A percentile compares a stretch with the other conserved stretches of the same genome.
These are phyloP conservation scores for Exophiala alcalophila DNA, from an alignment of 2,329 filamentous ascomycete genomes.

Conservation along the genomic window DNA sequence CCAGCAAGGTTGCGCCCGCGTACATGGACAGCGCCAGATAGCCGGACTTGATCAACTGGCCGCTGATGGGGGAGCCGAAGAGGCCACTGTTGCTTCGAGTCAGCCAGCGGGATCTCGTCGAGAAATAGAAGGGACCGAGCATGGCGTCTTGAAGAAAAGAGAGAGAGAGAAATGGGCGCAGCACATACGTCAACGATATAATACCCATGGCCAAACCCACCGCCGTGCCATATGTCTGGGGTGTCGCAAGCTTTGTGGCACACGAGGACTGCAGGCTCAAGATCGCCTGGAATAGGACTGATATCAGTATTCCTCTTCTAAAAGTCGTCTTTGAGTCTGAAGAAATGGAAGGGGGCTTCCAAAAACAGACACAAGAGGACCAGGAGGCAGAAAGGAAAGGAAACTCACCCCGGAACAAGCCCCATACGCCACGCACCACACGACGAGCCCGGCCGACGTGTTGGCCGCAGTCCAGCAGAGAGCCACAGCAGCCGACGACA, in stretches of 20 bases:
- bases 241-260: slow-evolving; percentile 42
- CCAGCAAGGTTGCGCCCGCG: slow-evolving; percentile 1
- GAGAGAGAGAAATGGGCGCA: not conserved
- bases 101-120: too few relatives aligned
- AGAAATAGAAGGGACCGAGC: not conserved
- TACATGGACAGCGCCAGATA: slow-evolving; percentile 44
- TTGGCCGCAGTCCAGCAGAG: slow-evolving; percentile 33
- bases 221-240: slow-evolving; percentile 41
- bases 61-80: slow-evolving; percentile 44
- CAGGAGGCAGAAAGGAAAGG: too few relatives aligned
- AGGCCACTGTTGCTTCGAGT: slow-evolving; percentile 34
- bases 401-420: slow-evolving; percentile 35
- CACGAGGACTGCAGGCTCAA: slow-evolving; percentile 49
- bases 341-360: too few relatives aligned
- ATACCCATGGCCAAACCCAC: slow-evolving; percentile 45
- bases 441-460: slow-evolving; percentile 33
- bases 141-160: too few relatives aligned
- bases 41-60: slow-evolving; percentile 40
- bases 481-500: slow-evolving; percentile 33
- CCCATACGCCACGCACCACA: slow-evolving; percentile 35
- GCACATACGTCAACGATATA: slow-evolving; percentile 45
- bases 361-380: not conserved
- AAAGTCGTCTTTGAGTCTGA: too few relatives aligned
- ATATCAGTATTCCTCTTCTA: too few relatives aligned
- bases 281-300: slow-evolving; percentile 38